Evolutionary conservation across 2,329 filamentous ascomycete genomes (phyloP).

Genomic region (Phaeosphaeriaceae sp.): DNA sequence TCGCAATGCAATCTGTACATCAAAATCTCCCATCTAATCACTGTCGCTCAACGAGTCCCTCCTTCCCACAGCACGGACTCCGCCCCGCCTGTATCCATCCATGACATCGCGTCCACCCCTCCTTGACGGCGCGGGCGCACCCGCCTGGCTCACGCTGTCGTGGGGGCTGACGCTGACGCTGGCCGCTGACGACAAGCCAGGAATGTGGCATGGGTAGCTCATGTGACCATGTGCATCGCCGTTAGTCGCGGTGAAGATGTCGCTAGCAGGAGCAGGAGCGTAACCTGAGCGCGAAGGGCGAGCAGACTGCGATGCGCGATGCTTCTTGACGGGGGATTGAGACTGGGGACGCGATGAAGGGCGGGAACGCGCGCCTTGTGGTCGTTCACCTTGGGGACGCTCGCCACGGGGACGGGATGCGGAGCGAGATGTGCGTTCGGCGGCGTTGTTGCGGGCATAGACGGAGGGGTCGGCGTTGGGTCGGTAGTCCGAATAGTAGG

Average conservation of each 20-base stretch:
- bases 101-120: constrained; percentile 50
- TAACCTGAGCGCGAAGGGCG: constrained; percentile 7
- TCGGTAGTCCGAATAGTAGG: constrained; percentile 52
- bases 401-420: constrained; percentile 15
- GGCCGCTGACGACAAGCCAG: constrained; percentile 54
- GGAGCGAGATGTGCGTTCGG: constrained; percentile 24
- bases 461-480: constrained; percentile 44
- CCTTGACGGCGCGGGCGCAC: constrained; percentile 44
- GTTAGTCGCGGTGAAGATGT: constrained; percentile 50
- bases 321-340: constrained; percentile 43
- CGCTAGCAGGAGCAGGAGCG: constrained; percentile 26
- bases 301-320: constrained; percentile 37
- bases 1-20: not conserved
- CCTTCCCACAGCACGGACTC: constrained; percentile 49
- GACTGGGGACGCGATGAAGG: constrained; percentile 43
- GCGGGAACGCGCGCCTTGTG: constrained; percentile 34
- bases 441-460: constrained; percentile 21
- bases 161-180: constrained; percentile 37
- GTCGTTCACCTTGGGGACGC: constrained; percentile 19
- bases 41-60: constrained; percentile 64
- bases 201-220: constrained; percentile 64
- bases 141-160: constrained; percentile 51
- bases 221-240: constrained; percentile 57
- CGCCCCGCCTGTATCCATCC: constrained; percentile 51
- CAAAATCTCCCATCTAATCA: constrained; percentile 37